Evolutionary conservation across 1,284 basidiomycete species (phyloP).

Genomic region (Dichomitus squalens): DNA sequence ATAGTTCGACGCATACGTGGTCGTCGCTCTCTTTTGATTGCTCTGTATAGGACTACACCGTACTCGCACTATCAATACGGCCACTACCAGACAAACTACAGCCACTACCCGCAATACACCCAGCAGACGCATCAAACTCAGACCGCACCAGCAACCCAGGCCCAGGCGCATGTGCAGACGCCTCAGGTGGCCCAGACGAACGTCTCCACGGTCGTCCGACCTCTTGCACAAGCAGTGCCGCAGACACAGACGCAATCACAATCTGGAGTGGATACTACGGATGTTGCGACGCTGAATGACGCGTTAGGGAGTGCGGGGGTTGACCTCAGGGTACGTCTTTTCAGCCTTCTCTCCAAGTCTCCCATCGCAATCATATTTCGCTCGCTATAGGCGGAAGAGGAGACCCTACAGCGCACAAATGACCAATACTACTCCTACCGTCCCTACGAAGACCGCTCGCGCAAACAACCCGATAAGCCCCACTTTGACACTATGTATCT

Average conservation of each 20-base stretch:
- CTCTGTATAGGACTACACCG: conserved; percentile 34
- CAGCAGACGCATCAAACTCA: conserved; percentile 43
- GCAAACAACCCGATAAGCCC: conserved; percentile 68
- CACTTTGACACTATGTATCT: conserved; percentile 66
- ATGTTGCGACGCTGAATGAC: conserved; percentile 78
- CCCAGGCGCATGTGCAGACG: conserved; percentile 25
- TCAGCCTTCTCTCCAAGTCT: not conserved
- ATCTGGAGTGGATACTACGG: conserved; percentile 52
- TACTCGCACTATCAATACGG: conserved; percentile 52
- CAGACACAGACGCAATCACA: conserved; percentile 13
- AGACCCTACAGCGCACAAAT: conserved; percentile 66
- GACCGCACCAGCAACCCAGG: conserved; percentile 32
- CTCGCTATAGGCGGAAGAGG: conserved; percentile 73
- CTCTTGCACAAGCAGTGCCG: conserved; percentile 10
- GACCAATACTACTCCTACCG: conserved; percentile 62
- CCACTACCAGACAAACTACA: conserved; percentile 54
- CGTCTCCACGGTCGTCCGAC: conserved; percentile 27
- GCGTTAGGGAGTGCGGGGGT: conserved; percentile 83
- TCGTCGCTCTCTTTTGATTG: conserved; percentile 9
- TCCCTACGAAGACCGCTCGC: conserved; percentile 70
- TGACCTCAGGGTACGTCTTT: conserved; percentile 63
- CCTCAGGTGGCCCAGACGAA: conserved; percentile 24
- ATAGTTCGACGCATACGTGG: not conserved
- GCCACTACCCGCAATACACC: conserved; percentile 55
- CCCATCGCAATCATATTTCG: not conserved